A percentile compares a stretch with the other conserved stretches of the same genome.
Conservation (phyloP, 2,329 filamentous ascomycete species). For the Paecilomyces sp. region DNA sequence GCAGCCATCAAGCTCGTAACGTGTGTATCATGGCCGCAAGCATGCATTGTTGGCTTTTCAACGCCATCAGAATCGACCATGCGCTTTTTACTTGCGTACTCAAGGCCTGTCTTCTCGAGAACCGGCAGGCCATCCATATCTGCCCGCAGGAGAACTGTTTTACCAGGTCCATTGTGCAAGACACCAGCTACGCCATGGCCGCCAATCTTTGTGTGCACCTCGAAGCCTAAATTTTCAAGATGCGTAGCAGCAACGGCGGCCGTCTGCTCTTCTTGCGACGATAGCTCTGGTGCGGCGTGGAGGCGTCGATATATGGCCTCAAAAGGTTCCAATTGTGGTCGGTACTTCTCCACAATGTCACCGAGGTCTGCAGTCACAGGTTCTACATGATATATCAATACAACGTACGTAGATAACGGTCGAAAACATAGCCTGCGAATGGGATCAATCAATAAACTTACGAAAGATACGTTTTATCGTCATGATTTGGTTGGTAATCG, state of each 20-base stretch:
- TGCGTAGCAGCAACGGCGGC: conserved; percentile 38
- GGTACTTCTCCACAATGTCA: conserved; percentile 24
- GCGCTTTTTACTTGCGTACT: conserved; percentile 46
- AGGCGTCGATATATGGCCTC: conserved; percentile 51
- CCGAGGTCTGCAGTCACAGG: neutral
- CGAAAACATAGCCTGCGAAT: neutral
- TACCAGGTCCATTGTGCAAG: conserved; percentile 49
- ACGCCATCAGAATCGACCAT: conserved; percentile 41
- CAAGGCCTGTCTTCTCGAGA: conserved; percentile 47
- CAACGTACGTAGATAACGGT: neutral
- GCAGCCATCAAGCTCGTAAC: conserved; percentile 52
- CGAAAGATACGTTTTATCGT: neutral
- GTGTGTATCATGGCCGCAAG: conserved; percentile 63
- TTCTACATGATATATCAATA: neutral
- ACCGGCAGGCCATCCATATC: conserved; percentile 58
- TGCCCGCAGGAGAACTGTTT: conserved; percentile 51
- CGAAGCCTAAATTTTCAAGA: conserved; percentile 32
- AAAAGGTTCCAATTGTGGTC: conserved; percentile 38
- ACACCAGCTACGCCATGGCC: conserved; percentile 53
- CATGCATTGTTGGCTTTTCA: conserved; percentile 57
- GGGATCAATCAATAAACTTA: neutral
- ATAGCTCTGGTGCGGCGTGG: conserved; percentile 51
- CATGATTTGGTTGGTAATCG: neutral
- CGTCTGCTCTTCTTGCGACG: conserved; percentile 47
- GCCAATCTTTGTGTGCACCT: conserved; percentile 48